Percentiles rank a stretch among this genome's conserved stretches.
phyloP scores from a whole-genome alignment of 345 rosid genomes.

The Psidium friedrichsthalianum region DNA sequence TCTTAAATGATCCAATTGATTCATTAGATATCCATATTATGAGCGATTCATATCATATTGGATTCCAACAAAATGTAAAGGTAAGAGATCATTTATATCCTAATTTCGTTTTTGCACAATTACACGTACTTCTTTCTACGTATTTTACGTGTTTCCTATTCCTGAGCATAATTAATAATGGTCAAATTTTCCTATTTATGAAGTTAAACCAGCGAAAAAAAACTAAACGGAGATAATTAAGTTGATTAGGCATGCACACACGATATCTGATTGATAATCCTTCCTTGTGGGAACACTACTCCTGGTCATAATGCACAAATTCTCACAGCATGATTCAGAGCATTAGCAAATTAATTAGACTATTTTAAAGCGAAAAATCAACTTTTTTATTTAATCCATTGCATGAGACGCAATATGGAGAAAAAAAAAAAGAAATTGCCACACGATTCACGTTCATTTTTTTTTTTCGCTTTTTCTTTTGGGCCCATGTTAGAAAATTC shows the following conservation, averaged over 20 bases:
- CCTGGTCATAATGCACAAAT: not conserved
- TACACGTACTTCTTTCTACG: not conserved
- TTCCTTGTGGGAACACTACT: not conserved
- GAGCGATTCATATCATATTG: not conserved
- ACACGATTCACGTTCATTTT: not conserved
- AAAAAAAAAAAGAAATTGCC: not conserved
- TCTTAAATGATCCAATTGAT: not conserved
- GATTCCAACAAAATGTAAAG: not conserved
- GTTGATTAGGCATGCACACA: not conserved
- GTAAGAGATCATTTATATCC: not conserved
- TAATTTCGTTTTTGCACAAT: not conserved
- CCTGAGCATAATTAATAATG: not conserved
- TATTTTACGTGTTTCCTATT: not conserved
- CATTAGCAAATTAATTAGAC: not conserved
- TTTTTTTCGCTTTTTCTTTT: too few relatives aligned
- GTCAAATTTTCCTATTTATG: not conserved
- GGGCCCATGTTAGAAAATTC: too few relatives aligned
- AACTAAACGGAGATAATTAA: too few relatives aligned
- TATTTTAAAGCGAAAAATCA: not conserved
- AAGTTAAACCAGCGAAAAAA: not conserved
- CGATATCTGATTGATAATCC: not conserved
- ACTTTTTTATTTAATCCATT: not conserved
- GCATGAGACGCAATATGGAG: not conserved
- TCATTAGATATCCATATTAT: rapidly evolving
- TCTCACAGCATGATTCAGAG: not conserved